phyloP scores from a whole-genome alignment of 2,329 filamentous ascomycete species.

The Aureobasidium sp. region DNA sequence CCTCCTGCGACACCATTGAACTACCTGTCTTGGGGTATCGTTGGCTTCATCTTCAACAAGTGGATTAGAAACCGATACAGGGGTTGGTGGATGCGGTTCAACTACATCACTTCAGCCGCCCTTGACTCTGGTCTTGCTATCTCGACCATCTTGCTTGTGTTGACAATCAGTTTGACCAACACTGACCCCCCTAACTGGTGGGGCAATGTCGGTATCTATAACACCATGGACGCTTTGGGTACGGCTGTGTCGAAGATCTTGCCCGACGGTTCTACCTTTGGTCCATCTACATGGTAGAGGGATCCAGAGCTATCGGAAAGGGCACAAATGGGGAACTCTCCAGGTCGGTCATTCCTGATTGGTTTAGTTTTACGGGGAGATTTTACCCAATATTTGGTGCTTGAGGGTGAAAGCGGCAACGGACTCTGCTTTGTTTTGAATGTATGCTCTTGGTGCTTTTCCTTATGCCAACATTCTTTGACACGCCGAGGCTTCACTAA shows the following conservation, averaged over 20 bases:
- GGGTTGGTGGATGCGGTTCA: constrained; percentile 86
- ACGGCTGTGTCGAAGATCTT: constrained; percentile 17
- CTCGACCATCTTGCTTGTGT: constrained; percentile 75
- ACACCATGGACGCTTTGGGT: constrained; percentile 19
- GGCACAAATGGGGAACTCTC: background rate
- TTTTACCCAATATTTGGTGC: too few relatives aligned
- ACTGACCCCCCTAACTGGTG: constrained; percentile 72
- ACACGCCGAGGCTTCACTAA: too few relatives aligned
- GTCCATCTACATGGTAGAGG: constrained; percentile 3
- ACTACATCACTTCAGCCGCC: constrained; percentile 77
- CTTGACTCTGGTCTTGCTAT: constrained; percentile 76
- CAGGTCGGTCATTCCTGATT: background rate
- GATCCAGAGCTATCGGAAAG: background rate
- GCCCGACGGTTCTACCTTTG: constrained; percentile 3
- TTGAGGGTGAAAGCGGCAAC: too few relatives aligned
- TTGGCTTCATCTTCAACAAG: constrained; percentile 79
- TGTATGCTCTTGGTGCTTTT: too few relatives aligned
- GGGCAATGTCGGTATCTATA: constrained; percentile 62
- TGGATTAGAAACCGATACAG: constrained; percentile 58
- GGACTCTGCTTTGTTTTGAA: too few relatives aligned
- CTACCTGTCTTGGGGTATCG: constrained; percentile 78
- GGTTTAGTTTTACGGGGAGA: background rate
- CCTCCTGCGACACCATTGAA: constrained; percentile 74
- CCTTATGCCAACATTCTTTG: too few relatives aligned
- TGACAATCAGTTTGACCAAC: constrained; percentile 75